Percentiles rank a stretch among this genome's conserved stretches.
Evolutionary conservation across 768 basidiomycete genomes (phyloP).

Genomic region (Mycena filopes): DNA sequence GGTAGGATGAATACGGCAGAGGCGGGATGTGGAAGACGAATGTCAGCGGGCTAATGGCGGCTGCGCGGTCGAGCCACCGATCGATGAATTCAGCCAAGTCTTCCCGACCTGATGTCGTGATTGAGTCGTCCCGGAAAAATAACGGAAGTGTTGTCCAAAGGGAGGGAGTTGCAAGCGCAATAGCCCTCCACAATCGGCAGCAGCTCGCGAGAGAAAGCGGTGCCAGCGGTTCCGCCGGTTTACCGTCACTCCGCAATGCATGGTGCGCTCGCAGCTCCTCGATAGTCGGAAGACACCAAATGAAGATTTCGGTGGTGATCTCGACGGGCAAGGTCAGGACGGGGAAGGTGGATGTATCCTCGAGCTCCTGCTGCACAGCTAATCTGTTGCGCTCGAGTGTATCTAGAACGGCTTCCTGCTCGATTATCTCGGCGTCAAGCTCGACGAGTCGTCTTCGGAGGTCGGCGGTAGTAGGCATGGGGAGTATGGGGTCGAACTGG

Average conservation of each 20-base stretch:
- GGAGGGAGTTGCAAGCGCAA: not conserved
- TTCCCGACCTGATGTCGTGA: too few species aligned
- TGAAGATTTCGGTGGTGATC: constrained; percentile 8
- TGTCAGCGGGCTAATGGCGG: too few species aligned
- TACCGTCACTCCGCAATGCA: not conserved
- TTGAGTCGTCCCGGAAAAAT: too few species aligned
- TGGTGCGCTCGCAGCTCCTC: not conserved
- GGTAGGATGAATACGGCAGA: too few species aligned
- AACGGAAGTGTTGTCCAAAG: not conserved
- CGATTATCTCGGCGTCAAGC: constrained; percentile 4
- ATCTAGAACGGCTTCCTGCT: not conserved
- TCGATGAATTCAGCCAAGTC: not conserved
- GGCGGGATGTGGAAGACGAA: too few species aligned
- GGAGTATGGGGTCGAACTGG: not conserved
- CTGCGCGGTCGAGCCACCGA: not conserved
- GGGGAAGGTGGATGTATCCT: not conserved
- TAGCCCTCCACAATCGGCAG: constrained; percentile 2
- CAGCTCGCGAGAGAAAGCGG: too few species aligned
- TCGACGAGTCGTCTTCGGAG: constrained; percentile 4
- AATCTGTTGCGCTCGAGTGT: not conserved
- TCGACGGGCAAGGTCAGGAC: constrained; percentile 5
- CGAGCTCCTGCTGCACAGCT: constrained; percentile 7
- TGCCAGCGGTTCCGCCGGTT: too few species aligned
- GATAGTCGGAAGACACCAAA: not conserved
- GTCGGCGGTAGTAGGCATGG: not conserved